phyloP scores from a whole-genome alignment of 169 alveolate species.

The Babesia ovis region DNA sequence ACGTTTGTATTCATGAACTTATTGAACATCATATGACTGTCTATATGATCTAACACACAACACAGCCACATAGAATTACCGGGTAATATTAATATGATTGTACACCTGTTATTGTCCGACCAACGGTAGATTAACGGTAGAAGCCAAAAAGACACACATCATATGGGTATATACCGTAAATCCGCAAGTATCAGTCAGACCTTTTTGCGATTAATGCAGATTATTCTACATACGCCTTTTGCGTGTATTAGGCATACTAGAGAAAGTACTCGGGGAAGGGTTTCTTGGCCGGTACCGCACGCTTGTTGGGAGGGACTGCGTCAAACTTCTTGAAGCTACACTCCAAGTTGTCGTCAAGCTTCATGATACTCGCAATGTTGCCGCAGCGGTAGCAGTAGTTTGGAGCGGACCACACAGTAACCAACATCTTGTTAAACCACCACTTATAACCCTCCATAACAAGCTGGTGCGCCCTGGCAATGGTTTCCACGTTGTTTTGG shows the following conservation, averaged over 20 bases:
- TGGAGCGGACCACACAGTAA: slow-evolving; percentile 98
- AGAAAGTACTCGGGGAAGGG: slow-evolving; percentile 70
- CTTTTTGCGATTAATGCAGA: too few relatives aligned
- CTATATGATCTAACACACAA: too few relatives aligned
- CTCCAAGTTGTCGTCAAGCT: slow-evolving; percentile 84
- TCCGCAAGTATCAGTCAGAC: too few relatives aligned
- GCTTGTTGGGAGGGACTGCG: slow-evolving; percentile 67
- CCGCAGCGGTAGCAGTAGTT: slow-evolving; percentile 99
- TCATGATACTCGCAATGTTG: slow-evolving; percentile 97
- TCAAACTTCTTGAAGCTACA: slow-evolving; percentile 64
- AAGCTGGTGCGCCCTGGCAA: slow-evolving; percentile 99
- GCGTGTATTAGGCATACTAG: slow-evolving; percentile 11
- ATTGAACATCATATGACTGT: too few relatives aligned
- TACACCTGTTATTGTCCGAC: too few relatives aligned
- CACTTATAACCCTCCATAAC: slow-evolving; percentile 99
- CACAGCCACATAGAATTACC: too few relatives aligned
- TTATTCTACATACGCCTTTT: neutral
- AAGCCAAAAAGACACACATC: too few relatives aligned
- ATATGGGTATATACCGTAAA: too few relatives aligned
- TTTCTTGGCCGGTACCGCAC: slow-evolving; percentile 71
- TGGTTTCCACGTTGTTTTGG: slow-evolving; percentile 91
- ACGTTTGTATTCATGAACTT: too few relatives aligned
- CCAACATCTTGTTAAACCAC: slow-evolving; percentile 92
- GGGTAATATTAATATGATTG: too few relatives aligned
- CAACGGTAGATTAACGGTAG: too few relatives aligned